Conservation (phyloP, 2,329 filamentous ascomycete species). For the Dryadomyces quercus-mongolicae region DNA sequence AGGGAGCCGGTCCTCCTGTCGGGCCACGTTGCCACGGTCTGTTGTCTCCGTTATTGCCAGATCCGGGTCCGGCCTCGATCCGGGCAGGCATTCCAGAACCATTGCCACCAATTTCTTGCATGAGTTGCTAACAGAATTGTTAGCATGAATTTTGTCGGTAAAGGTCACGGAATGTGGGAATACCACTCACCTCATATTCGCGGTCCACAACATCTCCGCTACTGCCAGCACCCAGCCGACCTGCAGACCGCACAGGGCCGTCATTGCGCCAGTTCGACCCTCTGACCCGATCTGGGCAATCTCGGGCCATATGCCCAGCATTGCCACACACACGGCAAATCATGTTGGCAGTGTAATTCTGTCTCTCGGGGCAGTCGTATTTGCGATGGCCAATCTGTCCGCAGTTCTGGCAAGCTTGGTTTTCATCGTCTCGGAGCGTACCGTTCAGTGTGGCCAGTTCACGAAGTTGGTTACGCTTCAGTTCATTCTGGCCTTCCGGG, state of each 20-base stretch:
- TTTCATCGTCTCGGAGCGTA: conserved; percentile 96
- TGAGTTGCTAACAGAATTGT: conserved; percentile 60
- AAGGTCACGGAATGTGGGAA: too few species aligned
- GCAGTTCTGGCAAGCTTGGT: conserved; percentile 98
- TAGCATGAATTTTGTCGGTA: conserved; percentile 20
- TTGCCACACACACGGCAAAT: conserved; percentile 98
- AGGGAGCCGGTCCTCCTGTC: conserved; percentile 73
- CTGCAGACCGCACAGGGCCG: conserved; percentile 42
- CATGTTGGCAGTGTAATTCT: conserved; percentile 98
- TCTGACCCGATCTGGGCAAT: conserved; percentile 89
- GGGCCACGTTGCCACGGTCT: conserved; percentile 87
- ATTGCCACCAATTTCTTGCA: conserved; percentile 80
- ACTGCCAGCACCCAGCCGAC: conserved; percentile 50
- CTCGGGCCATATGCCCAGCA: conserved; percentile 93
- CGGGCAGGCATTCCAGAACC: conserved; percentile 60
- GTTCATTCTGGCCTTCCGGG: conserved; percentile 94
- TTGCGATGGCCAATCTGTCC: conserved; percentile 98
- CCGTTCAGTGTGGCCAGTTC: conserved; percentile 97
- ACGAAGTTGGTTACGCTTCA: conserved; percentile 96
- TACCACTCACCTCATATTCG: conserved; percentile 68
- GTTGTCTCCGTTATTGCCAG: conserved; percentile 44
- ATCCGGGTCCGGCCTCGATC: conserved; percentile 73
- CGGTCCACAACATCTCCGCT: conserved; percentile 77
- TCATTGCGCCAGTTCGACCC: conserved; percentile 89
- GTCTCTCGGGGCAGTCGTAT: conserved; percentile 94